phyloP scores from a whole-genome alignment of 192 early-diverging fungal genomes.

The Mortierella antarctica region DNA sequence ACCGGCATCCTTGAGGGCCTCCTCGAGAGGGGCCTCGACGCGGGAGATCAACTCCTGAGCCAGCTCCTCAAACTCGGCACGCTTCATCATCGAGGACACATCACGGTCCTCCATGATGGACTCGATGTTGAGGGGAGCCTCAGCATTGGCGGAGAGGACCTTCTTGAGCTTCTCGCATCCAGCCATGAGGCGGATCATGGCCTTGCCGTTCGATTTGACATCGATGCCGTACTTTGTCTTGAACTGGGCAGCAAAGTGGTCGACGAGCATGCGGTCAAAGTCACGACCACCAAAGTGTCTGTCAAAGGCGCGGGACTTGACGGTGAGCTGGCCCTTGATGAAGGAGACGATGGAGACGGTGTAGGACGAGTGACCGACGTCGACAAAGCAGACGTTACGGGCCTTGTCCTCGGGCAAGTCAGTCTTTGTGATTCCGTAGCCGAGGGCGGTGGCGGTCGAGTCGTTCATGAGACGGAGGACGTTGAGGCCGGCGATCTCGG shows the following conservation, averaged over 20 bases:
- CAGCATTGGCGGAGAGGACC: conserved; percentile 91
- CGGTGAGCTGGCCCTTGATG: conserved; percentile 94
- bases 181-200: conserved; percentile 88
- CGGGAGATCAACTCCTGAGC: conserved; percentile 77
- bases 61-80: conserved; percentile 90
- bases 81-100: conserved; percentile 85
- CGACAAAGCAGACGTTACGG: conserved; percentile 92
- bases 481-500: conserved; percentile 91
- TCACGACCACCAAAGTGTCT: conserved; percentile 96
- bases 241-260: conserved; percentile 90
- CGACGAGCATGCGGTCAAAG: conserved; percentile 91
- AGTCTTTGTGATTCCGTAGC: conserved; percentile 98
- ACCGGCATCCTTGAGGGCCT: conserved; percentile 83
- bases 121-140: conserved; percentile 94
- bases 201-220: conserved; percentile 90
- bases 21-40: conserved; percentile 77
- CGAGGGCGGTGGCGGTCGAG: conserved; percentile 93
- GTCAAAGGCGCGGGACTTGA: conserved; percentile 93
- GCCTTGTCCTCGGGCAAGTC: conserved; percentile 97
- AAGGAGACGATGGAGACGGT: conserved; percentile 90
- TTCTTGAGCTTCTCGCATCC: conserved; percentile 98
- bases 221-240: conserved; percentile 97
- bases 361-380: conserved; percentile 93
- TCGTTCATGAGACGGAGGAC: conserved; percentile 94
- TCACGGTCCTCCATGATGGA: conserved; percentile 98